A percentile compares a stretch with the other conserved stretches of the same genome.
Conservation (phyloP, 139 green algal species). For the Nannochloris sp. region DNA sequence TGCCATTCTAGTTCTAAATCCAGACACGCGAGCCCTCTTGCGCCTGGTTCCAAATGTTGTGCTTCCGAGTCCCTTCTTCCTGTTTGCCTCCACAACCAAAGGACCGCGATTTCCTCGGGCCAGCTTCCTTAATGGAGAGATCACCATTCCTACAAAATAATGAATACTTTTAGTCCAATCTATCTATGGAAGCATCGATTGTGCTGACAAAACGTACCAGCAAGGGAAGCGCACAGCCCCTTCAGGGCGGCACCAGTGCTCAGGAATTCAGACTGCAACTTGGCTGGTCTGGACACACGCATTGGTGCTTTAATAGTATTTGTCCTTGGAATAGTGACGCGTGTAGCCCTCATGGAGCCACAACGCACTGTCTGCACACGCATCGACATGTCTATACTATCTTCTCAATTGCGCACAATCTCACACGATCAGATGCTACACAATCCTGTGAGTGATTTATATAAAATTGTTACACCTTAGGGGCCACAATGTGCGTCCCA, state of each 20-base stretch:
- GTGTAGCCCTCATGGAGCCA: background rate
- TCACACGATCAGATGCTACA: too few relatives aligned
- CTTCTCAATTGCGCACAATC: too few relatives aligned
- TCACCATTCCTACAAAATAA: constrained; percentile 15
- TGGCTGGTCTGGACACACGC: constrained; percentile 8
- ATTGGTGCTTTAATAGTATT: constrained; percentile 5
- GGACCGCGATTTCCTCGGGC: constrained; percentile 20
- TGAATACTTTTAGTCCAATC: background rate
- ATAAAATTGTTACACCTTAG: background rate
- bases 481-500: too few relatives aligned
- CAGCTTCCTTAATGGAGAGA: constrained; percentile 4
- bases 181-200: background rate
- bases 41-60: constrained; percentile 54
- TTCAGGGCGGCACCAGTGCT: constrained; percentile 18
- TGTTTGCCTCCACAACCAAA: constrained; percentile 56
- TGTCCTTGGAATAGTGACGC: constrained; percentile 3
- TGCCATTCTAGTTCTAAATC: constrained; percentile 54
- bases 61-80: constrained; percentile 53
- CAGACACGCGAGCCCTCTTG: constrained; percentile 53
- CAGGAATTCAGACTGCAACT: constrained; percentile 27
- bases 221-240: constrained; percentile 22
- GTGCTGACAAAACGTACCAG: constrained; percentile 14
- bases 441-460: background rate
- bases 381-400: constrained; percentile 5
- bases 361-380: constrained; percentile 5